Conservation (phyloP, 1,284 basidiomycete genomes). For the Peniophora sp. region DNA sequence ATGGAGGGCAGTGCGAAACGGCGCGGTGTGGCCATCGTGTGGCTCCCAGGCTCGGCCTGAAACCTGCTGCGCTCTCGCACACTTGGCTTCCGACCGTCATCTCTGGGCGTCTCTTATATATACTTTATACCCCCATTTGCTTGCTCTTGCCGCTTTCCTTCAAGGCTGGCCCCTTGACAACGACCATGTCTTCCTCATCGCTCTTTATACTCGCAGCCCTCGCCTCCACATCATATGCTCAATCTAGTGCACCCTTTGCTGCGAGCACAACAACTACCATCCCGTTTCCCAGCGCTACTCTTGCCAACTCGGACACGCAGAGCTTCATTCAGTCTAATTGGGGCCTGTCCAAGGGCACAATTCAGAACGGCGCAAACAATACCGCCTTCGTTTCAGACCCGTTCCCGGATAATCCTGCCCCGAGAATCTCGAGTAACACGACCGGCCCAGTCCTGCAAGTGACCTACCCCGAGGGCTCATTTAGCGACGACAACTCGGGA, state of each 20-base stretch:
- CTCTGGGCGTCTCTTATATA: too few species aligned
- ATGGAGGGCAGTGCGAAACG: not conserved
- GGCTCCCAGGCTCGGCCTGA: not conserved
- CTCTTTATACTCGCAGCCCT: constrained; percentile 11
- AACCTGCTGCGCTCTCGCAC: not conserved
- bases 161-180: not conserved
- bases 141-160: not conserved
- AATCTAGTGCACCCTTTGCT: constrained; percentile 34
- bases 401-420: constrained; percentile 42
- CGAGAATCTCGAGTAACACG: constrained; percentile 18
- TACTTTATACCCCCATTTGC: too few species aligned
- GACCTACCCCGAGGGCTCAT: constrained; percentile 56
- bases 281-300: constrained; percentile 61
- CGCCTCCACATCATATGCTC: constrained; percentile 8
- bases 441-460: constrained; percentile 55
- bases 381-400: constrained; percentile 60
- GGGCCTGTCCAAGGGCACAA: constrained; percentile 50
- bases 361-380: constrained; percentile 48
- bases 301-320: constrained; percentile 39
- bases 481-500: constrained; percentile 45
- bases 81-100: not conserved
- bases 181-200: constrained; percentile 9
- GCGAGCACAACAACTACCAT: constrained; percentile 51
- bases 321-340: constrained; percentile 49
- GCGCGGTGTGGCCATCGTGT: not conserved